Percentiles rank a stretch among this genome's conserved stretches.
Evolutionary conservation across 2,329 filamentous ascomycete genomes (phyloP).

Genomic region (Pseudogymnoascus sp.): DNA sequence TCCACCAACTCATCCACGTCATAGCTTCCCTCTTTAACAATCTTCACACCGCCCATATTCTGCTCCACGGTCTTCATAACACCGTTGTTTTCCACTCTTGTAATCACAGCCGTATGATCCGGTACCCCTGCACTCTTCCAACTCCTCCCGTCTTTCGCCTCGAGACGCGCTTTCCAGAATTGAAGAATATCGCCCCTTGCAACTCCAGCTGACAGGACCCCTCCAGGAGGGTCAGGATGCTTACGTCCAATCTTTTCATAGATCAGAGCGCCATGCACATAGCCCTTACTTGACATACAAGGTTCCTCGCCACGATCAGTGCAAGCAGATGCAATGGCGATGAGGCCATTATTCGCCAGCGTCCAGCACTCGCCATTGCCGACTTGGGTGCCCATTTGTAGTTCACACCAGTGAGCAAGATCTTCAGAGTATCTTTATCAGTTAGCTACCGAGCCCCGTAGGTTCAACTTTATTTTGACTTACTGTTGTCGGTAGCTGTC

Average conservation of each 20-base stretch:
- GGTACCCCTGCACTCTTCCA: constrained; percentile 23
- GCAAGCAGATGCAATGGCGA: constrained; percentile 19
- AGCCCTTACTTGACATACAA: constrained; percentile 25
- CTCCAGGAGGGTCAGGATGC: constrained; percentile 17
- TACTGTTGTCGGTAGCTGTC: constrained; percentile 16
- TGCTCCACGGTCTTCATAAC: constrained; percentile 27
- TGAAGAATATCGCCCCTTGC: constrained; percentile 30
- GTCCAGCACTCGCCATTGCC: constrained; percentile 34
- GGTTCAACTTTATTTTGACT: neutral
- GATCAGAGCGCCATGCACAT: constrained; percentile 28
- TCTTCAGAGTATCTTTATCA: constrained; percentile 23
- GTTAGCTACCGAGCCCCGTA: neutral
- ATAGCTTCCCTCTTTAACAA: constrained; percentile 24
- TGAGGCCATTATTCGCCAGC: constrained; percentile 26
- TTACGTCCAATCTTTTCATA: constrained; percentile 22
- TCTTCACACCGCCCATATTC: constrained; percentile 27
- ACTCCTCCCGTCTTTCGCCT: constrained; percentile 19
- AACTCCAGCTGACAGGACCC: constrained; percentile 23
- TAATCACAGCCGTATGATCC: constrained; percentile 29
- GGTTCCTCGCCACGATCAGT: constrained; percentile 21
- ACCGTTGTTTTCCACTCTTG: constrained; percentile 21
- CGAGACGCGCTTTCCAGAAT: constrained; percentile 25
- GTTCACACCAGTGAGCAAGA: constrained; percentile 27
- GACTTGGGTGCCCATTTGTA: constrained; percentile 25
- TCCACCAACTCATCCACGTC: constrained; percentile 23